A percentile compares a stretch with the other conserved stretches of the same genome.
phyloP scores from a whole-genome alignment of 768 basidiomycete species.

The Russula compacta region DNA sequence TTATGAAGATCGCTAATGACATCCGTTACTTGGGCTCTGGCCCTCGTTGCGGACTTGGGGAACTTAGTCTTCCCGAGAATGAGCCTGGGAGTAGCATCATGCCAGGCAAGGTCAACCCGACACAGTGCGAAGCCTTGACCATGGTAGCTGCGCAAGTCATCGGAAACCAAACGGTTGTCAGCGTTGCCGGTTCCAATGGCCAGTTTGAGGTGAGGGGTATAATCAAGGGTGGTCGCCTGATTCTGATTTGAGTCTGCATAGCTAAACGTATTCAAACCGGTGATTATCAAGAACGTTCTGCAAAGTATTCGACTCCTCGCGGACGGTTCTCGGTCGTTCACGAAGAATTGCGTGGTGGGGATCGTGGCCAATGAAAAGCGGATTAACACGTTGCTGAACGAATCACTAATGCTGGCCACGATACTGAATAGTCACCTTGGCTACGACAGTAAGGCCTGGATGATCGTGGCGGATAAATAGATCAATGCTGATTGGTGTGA shows the following conservation, averaged over 20 bases:
- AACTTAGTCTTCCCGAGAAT: slow-evolving; percentile 91
- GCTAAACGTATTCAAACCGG: slow-evolving; percentile 99
- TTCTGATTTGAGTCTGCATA: slow-evolving; percentile 25
- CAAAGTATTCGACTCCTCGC: slow-evolving; percentile 90
- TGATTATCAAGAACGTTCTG: slow-evolving; percentile 95
- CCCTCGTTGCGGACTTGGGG: slow-evolving; percentile 94
- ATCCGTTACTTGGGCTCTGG: slow-evolving; percentile 97
- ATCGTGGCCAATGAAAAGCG: slow-evolving; percentile 95
- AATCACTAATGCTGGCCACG: slow-evolving; percentile 96
- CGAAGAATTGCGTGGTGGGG: slow-evolving; percentile 93
- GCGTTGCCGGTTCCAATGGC: slow-evolving; percentile 86
- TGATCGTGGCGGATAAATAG: neutral
- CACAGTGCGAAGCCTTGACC: slow-evolving; percentile 96
- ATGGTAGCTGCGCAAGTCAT: slow-evolving; percentile 99
- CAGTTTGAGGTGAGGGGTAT: slow-evolving; percentile 80
- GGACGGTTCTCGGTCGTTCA: slow-evolving; percentile 93
- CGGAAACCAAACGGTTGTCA: slow-evolving; percentile 92
- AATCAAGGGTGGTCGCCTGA: neutral
- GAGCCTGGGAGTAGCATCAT: slow-evolving; percentile 99
- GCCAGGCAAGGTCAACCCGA: slow-evolving; percentile 99
- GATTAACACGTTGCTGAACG: slow-evolving; percentile 80
- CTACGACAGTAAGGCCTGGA: slow-evolving; percentile 75
- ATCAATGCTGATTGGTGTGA: slow-evolving; percentile 11
- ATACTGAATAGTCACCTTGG: slow-evolving; percentile 94
- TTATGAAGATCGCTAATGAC: slow-evolving; percentile 99